Conservation (phyloP, 2,329 filamentous ascomycete genomes). For the Laburnicola sp. region DNA sequence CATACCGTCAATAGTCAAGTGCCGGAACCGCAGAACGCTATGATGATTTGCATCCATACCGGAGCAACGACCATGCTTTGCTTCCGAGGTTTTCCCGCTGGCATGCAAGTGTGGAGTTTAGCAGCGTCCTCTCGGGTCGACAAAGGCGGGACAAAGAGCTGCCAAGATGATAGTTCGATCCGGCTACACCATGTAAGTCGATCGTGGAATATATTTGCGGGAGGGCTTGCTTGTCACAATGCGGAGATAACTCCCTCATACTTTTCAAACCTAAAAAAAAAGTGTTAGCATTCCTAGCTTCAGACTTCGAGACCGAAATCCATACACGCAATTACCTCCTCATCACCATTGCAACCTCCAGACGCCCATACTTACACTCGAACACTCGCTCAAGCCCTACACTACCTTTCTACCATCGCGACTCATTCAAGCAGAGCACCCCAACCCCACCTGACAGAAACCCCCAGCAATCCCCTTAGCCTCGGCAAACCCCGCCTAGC, state of each 20-base stretch:
- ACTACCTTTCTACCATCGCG: background rate
- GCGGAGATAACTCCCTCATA: background rate
- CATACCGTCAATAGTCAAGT: background rate
- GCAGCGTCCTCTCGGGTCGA: slow-evolving; percentile 15
- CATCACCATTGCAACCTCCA: too few species aligned
- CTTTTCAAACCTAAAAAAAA: background rate
- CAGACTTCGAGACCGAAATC: too few species aligned
- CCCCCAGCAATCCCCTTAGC: too few species aligned
- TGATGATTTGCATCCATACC: background rate
- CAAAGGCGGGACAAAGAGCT: slow-evolving; percentile 13
- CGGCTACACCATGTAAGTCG: slow-evolving; percentile 18
- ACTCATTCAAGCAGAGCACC: slow-evolving; percentile 5
- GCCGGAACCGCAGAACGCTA: slow-evolving; percentile 2
- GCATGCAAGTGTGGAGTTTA: slow-evolving; percentile 16
- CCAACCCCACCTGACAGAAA: slow-evolving; percentile 7
- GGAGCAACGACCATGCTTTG: slow-evolving; percentile 1
- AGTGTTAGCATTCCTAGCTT: too few species aligned
- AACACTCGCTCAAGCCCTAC: background rate
- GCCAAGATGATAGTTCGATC: slow-evolving; percentile 25
- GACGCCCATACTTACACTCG: background rate
- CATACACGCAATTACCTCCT: too few species aligned
- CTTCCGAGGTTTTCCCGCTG: slow-evolving; percentile 28
- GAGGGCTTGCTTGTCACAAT: background rate
- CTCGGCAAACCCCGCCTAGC: too few species aligned
- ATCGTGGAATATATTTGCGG: slow-evolving; percentile 11